Percentiles rank a stretch among this genome's conserved stretches.
Evolutionary conservation across 73 alveolate species (phyloP).

Genomic region (Effrenium voratum): DNA sequence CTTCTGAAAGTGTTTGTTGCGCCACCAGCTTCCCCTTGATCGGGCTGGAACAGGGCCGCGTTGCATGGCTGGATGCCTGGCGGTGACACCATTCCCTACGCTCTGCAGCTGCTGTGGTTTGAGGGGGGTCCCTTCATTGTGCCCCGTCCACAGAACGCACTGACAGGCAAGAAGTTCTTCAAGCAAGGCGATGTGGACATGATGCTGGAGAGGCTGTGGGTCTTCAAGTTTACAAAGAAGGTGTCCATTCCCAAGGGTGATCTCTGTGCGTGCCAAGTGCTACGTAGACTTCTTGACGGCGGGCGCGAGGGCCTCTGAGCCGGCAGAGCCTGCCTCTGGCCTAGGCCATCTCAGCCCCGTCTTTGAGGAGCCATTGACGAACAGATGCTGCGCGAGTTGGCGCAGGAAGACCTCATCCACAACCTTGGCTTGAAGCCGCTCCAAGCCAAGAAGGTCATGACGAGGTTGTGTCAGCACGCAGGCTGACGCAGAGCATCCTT

Average conservation of each 20-base stretch:
- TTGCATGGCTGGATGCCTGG: constrained; percentile 7
- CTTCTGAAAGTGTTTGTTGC: neutral
- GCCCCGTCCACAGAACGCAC: constrained; percentile 1
- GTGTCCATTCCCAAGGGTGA: neutral
- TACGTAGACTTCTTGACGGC: too few relatives aligned
- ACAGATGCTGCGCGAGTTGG: too few relatives aligned
- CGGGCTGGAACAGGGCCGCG: neutral
- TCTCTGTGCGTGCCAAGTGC: too few relatives aligned
- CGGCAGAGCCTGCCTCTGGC: too few relatives aligned
- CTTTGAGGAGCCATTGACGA: too few relatives aligned
- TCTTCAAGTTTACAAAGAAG: neutral
- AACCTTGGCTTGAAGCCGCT: too few relatives aligned
- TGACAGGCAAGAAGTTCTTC: neutral
- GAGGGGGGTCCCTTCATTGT: neutral
- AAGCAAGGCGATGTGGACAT: neutral
- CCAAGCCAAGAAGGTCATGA: too few relatives aligned
- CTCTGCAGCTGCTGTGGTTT: constrained; percentile 1
- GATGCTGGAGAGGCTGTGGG: neutral
- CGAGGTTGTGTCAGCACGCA: too few relatives aligned
- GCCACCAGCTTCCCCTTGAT: neutral
- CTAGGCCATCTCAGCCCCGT: too few relatives aligned
- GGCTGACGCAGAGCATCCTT: too few relatives aligned
- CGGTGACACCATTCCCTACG: neutral
- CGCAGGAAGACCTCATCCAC: too few relatives aligned
- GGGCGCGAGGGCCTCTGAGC: too few relatives aligned